phyloP scores from a whole-genome alignment of 1,139 yeast genomes.

The Pichia sp. region DNA sequence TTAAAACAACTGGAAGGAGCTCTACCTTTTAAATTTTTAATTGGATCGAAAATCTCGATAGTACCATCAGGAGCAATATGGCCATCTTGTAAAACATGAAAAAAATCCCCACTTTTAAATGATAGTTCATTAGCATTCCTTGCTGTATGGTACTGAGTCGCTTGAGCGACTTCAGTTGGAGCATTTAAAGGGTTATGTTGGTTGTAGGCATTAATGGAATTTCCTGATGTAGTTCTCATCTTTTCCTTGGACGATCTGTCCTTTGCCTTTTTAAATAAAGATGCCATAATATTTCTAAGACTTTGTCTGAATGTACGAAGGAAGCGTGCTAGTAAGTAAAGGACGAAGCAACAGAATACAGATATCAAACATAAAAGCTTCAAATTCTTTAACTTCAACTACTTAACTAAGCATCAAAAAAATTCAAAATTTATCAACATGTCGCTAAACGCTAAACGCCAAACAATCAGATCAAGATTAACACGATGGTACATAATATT shows the following conservation, averaged over 20 bases:
- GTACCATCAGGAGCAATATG: constrained; percentile 44
- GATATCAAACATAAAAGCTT: too few species aligned
- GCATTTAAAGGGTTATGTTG: constrained; percentile 30
- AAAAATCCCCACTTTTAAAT: constrained; percentile 79
- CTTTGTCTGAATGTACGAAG: too few species aligned
- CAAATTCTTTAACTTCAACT: too few species aligned
- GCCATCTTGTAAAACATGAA: constrained; percentile 59
- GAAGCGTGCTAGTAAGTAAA: too few species aligned
- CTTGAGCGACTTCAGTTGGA: constrained; percentile 81
- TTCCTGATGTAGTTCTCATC: constrained; percentile 17
- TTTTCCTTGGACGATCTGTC: constrained; percentile 25
- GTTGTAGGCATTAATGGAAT: constrained; percentile 11
- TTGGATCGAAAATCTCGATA: constrained; percentile 89
- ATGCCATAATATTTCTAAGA: too few species aligned
- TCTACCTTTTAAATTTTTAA: constrained; percentile 69
- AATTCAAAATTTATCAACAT: too few species aligned
- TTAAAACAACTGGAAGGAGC: constrained; percentile 86
- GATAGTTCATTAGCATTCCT: constrained; percentile 79
- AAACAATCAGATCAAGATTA: too few species aligned
- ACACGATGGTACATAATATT: too few species aligned
- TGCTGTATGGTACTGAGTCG: constrained; percentile 70
- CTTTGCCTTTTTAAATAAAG: constrained; percentile 24
- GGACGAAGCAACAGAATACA: too few species aligned
- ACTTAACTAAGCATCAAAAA: too few species aligned
- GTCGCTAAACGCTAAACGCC: too few species aligned